Conservation (phyloP, 2,329 filamentous ascomycete species). For the Penicillium brasilianum region DNA sequence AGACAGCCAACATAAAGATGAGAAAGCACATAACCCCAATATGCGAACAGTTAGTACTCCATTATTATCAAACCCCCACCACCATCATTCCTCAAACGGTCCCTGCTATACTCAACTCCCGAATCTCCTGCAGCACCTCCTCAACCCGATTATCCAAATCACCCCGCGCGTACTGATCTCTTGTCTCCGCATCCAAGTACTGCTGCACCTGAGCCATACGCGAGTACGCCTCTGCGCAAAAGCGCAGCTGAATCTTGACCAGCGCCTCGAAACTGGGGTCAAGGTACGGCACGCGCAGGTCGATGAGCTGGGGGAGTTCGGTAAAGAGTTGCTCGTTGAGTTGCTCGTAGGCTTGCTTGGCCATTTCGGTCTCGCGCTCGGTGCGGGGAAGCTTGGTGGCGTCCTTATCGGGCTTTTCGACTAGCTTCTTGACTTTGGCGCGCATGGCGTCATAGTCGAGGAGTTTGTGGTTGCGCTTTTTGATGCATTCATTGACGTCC, state of each 20-base stretch:
- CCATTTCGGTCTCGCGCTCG: conserved; percentile 95
- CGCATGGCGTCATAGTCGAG: conserved; percentile 97
- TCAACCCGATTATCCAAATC: conserved; percentile 91
- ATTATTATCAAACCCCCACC: not conserved
- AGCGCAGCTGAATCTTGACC: conserved; percentile 96
- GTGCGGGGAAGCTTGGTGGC: conserved; percentile 93
- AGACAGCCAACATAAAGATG: conserved; percentile 13
- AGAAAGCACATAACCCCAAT: conserved; percentile 20
- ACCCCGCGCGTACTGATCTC: conserved; percentile 93
- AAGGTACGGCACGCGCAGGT: conserved; percentile 93
- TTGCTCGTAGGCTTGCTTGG: conserved; percentile 90
- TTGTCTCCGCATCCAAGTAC: conserved; percentile 91
- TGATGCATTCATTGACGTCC: conserved; percentile 98
- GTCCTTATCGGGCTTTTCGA: conserved; percentile 98
- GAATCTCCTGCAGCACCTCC: conserved; percentile 94
- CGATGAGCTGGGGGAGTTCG: conserved; percentile 93
- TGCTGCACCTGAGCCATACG: conserved; percentile 99
- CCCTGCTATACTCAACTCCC: conserved; percentile 89
- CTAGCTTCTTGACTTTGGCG: conserved; percentile 93
- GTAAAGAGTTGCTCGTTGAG: conserved; percentile 94
- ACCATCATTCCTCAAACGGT: conserved; percentile 57
- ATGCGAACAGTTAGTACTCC: conserved; percentile 14
- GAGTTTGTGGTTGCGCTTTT: conserved; percentile 97
- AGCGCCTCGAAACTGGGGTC: conserved; percentile 97
- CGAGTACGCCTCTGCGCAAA: conserved; percentile 96